Evolutionary conservation across 495 filamentous ascomycete species (phyloP), one percentile per base, ranked within the genome.

Genomic region (Penicillium verhagenii): DNA sequence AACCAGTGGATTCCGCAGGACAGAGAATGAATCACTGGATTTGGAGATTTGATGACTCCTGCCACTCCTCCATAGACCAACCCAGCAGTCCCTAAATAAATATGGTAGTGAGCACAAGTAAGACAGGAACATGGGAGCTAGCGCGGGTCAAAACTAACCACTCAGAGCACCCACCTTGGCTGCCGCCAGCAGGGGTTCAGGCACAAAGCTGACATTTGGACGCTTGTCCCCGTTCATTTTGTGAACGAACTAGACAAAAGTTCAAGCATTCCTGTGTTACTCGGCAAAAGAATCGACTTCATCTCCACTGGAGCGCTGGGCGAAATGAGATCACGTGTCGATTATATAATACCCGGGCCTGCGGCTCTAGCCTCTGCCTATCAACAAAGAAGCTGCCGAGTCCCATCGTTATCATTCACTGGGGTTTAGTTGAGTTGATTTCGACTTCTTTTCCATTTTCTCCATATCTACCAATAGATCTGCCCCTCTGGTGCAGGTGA

Each of bases 1-100:
- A 87, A 89, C 81, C 88, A 96, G 72, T 96, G 91, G 37, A 88
- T 73, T 31, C 89, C 87, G 25, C 85, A 83, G 50, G 84, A 81
- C 31, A 86, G 42, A 5, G 90, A 84, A 72, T 92, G 94, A 5
- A 96, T 69, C 8, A 80, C 69, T 10, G 84, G 78, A 35, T 87
- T 84, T 16, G 74, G 80, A 21, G 85, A 87, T 61, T 84, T 78
- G 26, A 91, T 60, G 25, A 90, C 85, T 23, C 88, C 90, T 28
- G 75, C 69, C 38, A 82, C 77, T 47, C 86, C 86, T 52, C 92
- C 92, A 51, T 85, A 70, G 23, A 92, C 60, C 23, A 91, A 60
- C n/a, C 93, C 94, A 33, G 81, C 73, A 47, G 76, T 72, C 54
- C 88, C 90, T 95, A 44, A 52, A 40, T 7, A 54, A 24, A 39